These are phyloP conservation scores for Nemania sp. DNA, from an alignment of 2,329 filamentous ascomycete genomes.

Conservation along the genomic window DNA sequence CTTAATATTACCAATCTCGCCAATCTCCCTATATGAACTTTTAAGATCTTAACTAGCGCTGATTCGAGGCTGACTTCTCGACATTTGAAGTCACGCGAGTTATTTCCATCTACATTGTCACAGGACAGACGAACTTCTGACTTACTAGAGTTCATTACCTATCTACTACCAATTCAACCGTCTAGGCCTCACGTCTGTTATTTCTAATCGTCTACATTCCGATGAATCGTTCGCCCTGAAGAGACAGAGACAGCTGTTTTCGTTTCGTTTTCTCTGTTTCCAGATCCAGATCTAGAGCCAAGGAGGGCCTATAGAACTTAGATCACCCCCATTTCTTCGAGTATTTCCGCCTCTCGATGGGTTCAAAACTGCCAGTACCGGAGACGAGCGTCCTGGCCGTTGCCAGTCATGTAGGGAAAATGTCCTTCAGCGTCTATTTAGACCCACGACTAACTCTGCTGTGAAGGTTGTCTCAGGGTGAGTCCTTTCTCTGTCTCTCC, in stretches of 20 bases:
- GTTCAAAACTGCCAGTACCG: slow-evolving; percentile 51
- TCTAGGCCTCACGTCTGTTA: too few species aligned
- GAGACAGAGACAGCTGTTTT: too few species aligned
- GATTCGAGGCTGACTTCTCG: too few species aligned
- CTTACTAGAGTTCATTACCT: too few species aligned
- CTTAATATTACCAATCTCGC: too few species aligned
- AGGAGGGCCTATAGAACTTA: background rate
- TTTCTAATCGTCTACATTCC: too few species aligned
- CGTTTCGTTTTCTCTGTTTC: background rate
- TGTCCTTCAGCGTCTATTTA: slow-evolving; percentile 29
- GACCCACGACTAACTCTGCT: slow-evolving; percentile 40
- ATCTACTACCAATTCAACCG: too few species aligned
- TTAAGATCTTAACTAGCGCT: background rate
- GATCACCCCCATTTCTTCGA: background rate
- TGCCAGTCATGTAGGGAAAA: slow-evolving; percentile 79
- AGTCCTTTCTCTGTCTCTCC: slow-evolving; percentile 44
- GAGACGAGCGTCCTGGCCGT: slow-evolving; percentile 78
- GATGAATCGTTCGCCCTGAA: too few species aligned
- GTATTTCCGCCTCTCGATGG: slow-evolving; percentile 39
- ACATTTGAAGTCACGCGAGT: too few species aligned
- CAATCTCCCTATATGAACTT: too few species aligned
- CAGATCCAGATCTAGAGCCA: background rate
- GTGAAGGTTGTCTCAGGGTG: slow-evolving; percentile 74
- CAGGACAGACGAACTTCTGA: too few species aligned
- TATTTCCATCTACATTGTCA: too few species aligned